phyloP scores from a whole-genome alignment of 768 basidiomycete species.

The Pilatotrama ljubarskyi region DNA sequence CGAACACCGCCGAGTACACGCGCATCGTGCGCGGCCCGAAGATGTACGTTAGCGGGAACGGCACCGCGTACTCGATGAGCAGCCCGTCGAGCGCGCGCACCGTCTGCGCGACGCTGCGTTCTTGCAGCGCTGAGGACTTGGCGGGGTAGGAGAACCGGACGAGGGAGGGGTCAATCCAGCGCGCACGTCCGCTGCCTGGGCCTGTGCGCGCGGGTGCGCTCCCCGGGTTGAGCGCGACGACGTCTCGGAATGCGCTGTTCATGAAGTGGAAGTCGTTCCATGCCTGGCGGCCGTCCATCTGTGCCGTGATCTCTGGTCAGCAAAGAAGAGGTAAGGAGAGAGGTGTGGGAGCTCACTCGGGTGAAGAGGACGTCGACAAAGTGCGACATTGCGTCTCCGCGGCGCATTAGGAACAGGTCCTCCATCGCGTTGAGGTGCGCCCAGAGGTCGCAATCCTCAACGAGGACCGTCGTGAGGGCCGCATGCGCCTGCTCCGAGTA shows the following conservation, averaged over 20 bases:
- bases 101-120: slow-evolving; percentile 48
- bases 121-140: slow-evolving; percentile 44
- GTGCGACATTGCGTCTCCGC: slow-evolving; percentile 75
- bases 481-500: slow-evolving; percentile 54
- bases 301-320: neutral
- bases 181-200: neutral
- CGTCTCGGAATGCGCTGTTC: slow-evolving; percentile 73
- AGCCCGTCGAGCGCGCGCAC: slow-evolving; percentile 68
- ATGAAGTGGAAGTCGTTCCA: slow-evolving; percentile 87
- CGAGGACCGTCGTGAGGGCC: slow-evolving; percentile 55
- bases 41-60: slow-evolving; percentile 80
- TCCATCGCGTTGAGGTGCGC: slow-evolving; percentile 65
- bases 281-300: slow-evolving; percentile 73
- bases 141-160: slow-evolving; percentile 63
- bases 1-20: slow-evolving; percentile 66
- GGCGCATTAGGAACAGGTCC: slow-evolving; percentile 71
- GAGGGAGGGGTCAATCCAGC: slow-evolving; percentile 67
- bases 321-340: neutral
- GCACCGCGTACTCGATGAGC: slow-evolving; percentile 74
- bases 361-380: slow-evolving; percentile 74
- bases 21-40: slow-evolving; percentile 59
- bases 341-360: slow-evolving; percentile 47
- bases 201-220: neutral
- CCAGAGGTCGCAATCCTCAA: slow-evolving; percentile 67
- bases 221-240: slow-evolving; percentile 50